phyloP scores from a whole-genome alignment of 2,329 filamentous ascomycete species.

The Sporothrix euskadiensis region DNA sequence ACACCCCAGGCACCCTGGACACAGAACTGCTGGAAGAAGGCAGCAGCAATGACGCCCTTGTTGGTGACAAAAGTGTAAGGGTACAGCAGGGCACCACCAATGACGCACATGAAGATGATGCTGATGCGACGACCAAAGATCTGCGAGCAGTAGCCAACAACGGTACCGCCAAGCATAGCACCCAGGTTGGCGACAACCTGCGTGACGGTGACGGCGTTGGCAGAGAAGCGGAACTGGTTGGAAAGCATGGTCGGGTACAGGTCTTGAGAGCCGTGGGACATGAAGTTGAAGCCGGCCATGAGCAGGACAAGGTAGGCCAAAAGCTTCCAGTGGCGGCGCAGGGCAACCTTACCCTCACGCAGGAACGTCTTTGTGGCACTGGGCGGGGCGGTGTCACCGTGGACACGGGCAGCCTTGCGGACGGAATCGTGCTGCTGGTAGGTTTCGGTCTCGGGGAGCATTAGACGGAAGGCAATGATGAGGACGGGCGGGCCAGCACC shows the following conservation, averaged over 20 bases:
- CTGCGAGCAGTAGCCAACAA: constrained; percentile 73
- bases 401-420: constrained; percentile 54
- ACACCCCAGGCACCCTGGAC: constrained; percentile 77
- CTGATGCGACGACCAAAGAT: constrained; percentile 71
- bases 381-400: constrained; percentile 48
- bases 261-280: constrained; percentile 71
- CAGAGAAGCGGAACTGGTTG: constrained; percentile 34
- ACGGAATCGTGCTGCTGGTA: constrained; percentile 32
- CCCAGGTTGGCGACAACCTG: constrained; percentile 79
- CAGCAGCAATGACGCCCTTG: constrained; percentile 61
- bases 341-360: constrained; percentile 66
- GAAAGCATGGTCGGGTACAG: constrained; percentile 74
- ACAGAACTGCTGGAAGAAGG: constrained; percentile 70
- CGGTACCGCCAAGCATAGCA: constrained; percentile 70
- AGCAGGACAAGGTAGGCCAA: constrained; percentile 78
- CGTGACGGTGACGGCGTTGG: constrained; percentile 39
- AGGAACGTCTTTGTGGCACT: constrained; percentile 67
- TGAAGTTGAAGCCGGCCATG: constrained; percentile 87
- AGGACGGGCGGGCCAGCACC: constrained; percentile 65
- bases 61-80: constrained; percentile 68
- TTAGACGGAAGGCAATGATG: constrained; percentile 33
- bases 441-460: constrained; percentile 33
- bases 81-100: constrained; percentile 64
- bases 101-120: constrained; percentile 61
- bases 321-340: constrained; percentile 77